Conservation (phyloP, 805 yeast genomes). For the Candida boleticola region DNA sequence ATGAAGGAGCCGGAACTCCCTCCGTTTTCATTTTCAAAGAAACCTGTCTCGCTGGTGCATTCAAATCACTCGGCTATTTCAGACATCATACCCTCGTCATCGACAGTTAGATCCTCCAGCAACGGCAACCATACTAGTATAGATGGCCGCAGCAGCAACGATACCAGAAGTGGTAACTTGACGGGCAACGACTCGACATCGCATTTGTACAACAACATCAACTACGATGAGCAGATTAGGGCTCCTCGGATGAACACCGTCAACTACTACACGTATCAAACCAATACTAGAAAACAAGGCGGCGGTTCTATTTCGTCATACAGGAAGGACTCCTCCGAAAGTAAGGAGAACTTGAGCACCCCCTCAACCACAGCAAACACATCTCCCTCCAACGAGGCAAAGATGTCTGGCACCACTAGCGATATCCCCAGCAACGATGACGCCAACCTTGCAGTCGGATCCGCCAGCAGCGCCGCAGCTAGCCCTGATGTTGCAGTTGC, state of each 20-base stretch:
- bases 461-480: not conserved
- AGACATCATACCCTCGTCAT: slow-evolving; percentile 19
- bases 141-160: not conserved
- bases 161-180: not conserved
- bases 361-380: slow-evolving; percentile 1
- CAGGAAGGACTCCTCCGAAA: not conserved
- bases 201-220: slow-evolving; percentile 18
- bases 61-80: slow-evolving; percentile 24
- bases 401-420: not conserved
- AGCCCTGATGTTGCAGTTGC: not conserved
- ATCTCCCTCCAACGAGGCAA: not conserved
- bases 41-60: slow-evolving; percentile 20
- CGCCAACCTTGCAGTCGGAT: not conserved
- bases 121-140: not conserved
- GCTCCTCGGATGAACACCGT: slow-evolving; percentile 51
- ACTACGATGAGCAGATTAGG: slow-evolving; percentile 54
- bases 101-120: not conserved
- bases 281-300: slow-evolving; percentile 3
- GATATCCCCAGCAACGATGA: not conserved
- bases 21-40: slow-evolving; percentile 31
- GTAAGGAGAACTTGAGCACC: not conserved
- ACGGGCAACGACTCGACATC: not conserved
- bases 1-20: slow-evolving; percentile 11
- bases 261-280: slow-evolving; percentile 21
- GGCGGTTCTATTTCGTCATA: slow-evolving; percentile 2